Base-by-base conservation (phyloP, 2,329 filamentous ascomycete species). In the Ciborinia camelliae region DNA sequence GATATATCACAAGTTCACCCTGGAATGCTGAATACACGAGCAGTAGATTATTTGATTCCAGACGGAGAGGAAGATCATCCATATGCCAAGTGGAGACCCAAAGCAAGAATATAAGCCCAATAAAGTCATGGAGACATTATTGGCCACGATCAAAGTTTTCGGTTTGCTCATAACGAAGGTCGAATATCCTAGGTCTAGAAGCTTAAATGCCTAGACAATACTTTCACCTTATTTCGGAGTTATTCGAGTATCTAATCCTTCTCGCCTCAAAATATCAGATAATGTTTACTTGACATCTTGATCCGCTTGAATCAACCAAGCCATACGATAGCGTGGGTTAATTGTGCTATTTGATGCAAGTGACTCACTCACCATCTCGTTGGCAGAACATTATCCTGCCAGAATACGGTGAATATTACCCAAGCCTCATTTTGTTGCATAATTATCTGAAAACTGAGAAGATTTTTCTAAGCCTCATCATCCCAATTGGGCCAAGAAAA, bases 1-100 rank as follows among this genome's bases (percentile, higher is more conserved):
- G 81, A 83, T 67, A 75, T 90, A 12, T 80, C 83, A 62, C 80
- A 88, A 71, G 80, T 86, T 6, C 82, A 87, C 68, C 85, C 86
- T 0, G 85, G 86, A 0, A 77, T 88, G 73, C 75, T 89, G 30
- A 87, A 88, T 65, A 82, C 81, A 0, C 72, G 77, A n/a, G 79
- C 77, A 1, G 76, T 82, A 6, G 81, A 83, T 66, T 79, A 82
- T 65, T 69, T 81, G 51, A 75, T 82, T 20, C 79, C 80, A 2
- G 71, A 70, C 50, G 73, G 50, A 37, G 58, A 73, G 15, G 76
- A 79, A 53, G 77, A 79, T 12, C 80, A 81, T 69, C 79, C 80
- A 2, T 81, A 81, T 69, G 80, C 79, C 23, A 74, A 72, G 63
- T 75, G 74, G 73, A 67, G 72, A 32, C 73, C 73, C 0, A 74